These are phyloP conservation scores for Trametes punicea DNA, from an alignment of 768 basidiomycete genomes.

Conservation along the genomic window DNA sequence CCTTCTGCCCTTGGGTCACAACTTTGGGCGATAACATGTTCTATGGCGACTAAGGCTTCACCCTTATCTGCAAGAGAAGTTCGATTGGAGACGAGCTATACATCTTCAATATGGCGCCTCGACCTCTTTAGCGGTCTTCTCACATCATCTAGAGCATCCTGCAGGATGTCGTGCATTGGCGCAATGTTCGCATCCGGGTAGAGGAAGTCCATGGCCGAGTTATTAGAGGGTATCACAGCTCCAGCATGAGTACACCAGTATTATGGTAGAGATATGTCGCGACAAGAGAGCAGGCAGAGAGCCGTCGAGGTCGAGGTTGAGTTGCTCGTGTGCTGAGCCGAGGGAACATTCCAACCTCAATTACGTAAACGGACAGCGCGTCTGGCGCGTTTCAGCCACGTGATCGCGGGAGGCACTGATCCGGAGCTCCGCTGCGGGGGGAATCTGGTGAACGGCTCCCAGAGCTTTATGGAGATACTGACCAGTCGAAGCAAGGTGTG, in stretches of 20 bases:
- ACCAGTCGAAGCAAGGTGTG: no score
- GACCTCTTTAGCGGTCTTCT: slow-evolving; percentile 21
- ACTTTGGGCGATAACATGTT: slow-evolving; percentile 47
- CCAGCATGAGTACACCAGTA: neutral
- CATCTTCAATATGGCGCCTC: neutral
- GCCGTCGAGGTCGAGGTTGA: slow-evolving; percentile 2
- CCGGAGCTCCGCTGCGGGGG: slow-evolving; percentile 19
- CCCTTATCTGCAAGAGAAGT: slow-evolving; percentile 50
- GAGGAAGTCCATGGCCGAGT: slow-evolving; percentile 4
- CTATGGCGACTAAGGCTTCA: slow-evolving; percentile 47
- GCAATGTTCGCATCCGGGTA: slow-evolving; percentile 1
- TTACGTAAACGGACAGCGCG: slow-evolving; percentile 13
- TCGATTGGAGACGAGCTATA: slow-evolving; percentile 61
- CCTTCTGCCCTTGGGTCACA: slow-evolving; percentile 40
- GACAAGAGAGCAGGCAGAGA: neutral
- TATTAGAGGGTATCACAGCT: neutral
- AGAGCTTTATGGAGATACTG: no score
- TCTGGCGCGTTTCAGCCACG: slow-evolving; percentile 30
- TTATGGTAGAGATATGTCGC: neutral
- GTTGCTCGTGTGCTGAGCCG: slow-evolving; percentile 1
- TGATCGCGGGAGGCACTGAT: slow-evolving; percentile 22
- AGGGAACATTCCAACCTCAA: slow-evolving; percentile 6
- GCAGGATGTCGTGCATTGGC: slow-evolving; percentile 45
- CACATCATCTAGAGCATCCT: slow-evolving; percentile 69
- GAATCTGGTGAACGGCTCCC: neutral